Percentiles rank a stretch among this genome's conserved stretches.
Conservation (phyloP, 257 asterid species). For the Ligustrum vulgare region DNA sequence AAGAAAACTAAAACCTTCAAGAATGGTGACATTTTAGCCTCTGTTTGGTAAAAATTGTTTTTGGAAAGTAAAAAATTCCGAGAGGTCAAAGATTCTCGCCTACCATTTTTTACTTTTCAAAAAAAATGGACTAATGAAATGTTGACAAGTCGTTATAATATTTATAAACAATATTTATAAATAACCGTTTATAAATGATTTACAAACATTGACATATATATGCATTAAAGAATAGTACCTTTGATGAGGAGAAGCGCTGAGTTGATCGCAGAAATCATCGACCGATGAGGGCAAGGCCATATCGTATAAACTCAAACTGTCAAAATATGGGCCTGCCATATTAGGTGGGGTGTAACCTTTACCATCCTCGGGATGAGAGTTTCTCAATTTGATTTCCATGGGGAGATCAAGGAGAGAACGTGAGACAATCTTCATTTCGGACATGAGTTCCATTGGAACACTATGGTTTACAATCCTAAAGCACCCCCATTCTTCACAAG, state of each 20-base stretch:
- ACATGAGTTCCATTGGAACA: conserved; percentile 29
- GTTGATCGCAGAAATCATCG: conserved; percentile 35
- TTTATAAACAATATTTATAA: too few species aligned
- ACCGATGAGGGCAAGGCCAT: conserved; percentile 29
- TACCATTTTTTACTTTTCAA: too few species aligned
- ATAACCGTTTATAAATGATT: too few species aligned
- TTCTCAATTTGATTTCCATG: conserved; percentile 33
- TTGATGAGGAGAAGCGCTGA: conserved; percentile 32
- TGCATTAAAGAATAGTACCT: conserved; percentile 23
- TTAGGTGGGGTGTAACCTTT: conserved; percentile 40
- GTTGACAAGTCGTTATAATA: too few species aligned
- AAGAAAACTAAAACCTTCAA: too few species aligned
- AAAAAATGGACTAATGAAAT: too few species aligned
- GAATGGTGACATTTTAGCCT: too few species aligned
- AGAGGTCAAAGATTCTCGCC: too few species aligned
- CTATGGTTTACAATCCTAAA: conserved; percentile 45
- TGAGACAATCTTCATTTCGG: conserved; percentile 33
- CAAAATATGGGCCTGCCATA: conserved; percentile 46
- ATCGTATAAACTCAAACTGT: conserved; percentile 45
- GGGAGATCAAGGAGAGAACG: conserved; percentile 43
- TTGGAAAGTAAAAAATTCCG: too few species aligned
- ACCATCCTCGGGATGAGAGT: conserved; percentile 26
- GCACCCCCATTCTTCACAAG: conserved; percentile 51
- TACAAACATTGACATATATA: too few species aligned
- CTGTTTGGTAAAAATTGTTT: too few species aligned